A percentile compares a stretch with the other conserved stretches of the same genome.
Evolutionary conservation across 768 basidiomycete genomes (phyloP).

Genomic region (Rhodotorula babjevae): DNA sequence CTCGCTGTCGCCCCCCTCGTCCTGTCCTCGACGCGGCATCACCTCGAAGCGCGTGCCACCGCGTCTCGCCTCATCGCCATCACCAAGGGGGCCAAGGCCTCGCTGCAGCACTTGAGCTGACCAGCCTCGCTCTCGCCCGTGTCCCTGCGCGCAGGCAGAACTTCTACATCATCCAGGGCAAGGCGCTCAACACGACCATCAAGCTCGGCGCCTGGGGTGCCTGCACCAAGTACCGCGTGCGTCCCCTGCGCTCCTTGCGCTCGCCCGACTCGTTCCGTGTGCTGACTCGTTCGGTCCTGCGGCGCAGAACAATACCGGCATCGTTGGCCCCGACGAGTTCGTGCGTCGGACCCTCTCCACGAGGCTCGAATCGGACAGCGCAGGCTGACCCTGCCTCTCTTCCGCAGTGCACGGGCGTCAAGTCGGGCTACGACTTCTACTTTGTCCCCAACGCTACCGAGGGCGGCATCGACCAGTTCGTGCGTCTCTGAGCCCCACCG

Average conservation of each 20-base stretch:
- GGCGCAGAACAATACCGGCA: constrained; percentile 28
- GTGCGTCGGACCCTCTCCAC: constrained; percentile 3
- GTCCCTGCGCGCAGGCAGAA: constrained; percentile 32
- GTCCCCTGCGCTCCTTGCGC: not conserved
- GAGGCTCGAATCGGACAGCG: too few species aligned
- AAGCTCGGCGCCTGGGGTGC: constrained; percentile 39
- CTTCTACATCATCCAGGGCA: constrained; percentile 35
- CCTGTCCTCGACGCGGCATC: not conserved
- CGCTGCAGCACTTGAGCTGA: not conserved
- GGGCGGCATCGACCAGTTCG: constrained; percentile 34
- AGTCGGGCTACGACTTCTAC: constrained; percentile 18
- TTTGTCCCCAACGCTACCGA: constrained; percentile 22
- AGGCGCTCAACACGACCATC: constrained; percentile 29
- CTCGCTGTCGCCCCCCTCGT: not conserved
- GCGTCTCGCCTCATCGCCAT: too few species aligned
- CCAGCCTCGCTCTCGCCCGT: too few species aligned
- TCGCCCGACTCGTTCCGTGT: too few species aligned
- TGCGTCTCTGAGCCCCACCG: not conserved
- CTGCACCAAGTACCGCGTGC: constrained; percentile 22
- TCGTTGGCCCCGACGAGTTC: constrained; percentile 12
- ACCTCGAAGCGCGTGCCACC: not conserved
- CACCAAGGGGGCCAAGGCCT: too few species aligned
- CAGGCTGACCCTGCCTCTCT: not conserved
- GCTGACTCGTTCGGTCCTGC: not conserved
- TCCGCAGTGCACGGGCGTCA: constrained; percentile 21